phyloP scores from a whole-genome alignment of 306 rosid species.

The Castanopsis chinensis region DNA sequence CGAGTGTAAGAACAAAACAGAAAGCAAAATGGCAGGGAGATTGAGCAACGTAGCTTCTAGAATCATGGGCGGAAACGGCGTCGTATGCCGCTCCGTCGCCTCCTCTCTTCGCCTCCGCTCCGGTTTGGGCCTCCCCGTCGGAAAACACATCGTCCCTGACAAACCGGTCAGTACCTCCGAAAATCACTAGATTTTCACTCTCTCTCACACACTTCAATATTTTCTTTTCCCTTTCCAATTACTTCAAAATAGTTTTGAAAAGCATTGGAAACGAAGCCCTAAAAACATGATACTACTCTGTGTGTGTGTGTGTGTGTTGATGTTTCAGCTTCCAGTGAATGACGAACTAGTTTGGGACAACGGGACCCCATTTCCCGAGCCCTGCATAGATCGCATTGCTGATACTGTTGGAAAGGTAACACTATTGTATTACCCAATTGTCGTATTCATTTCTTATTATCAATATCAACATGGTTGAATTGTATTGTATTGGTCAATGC shows the following conservation, averaged over 20 bases:
- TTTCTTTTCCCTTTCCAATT: not conserved
- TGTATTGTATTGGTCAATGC: too few species aligned
- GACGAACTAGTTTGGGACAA: constrained; percentile 96
- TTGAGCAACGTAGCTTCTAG: constrained; percentile 61
- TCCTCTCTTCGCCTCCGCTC: constrained; percentile 78
- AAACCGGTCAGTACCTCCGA: constrained; percentile 55
- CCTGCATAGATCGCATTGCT: constrained; percentile 95
- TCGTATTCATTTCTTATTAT: too few species aligned
- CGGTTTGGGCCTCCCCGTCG: constrained; percentile 93
- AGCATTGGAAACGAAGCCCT: not conserved
- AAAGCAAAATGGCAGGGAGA: constrained; percentile 66
- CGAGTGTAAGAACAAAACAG: not conserved
- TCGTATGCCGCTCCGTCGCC: constrained; percentile 63
- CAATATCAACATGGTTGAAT: too few species aligned
- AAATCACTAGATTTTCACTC: not conserved
- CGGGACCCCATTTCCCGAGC: constrained; percentile 89
- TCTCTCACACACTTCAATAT: not conserved
- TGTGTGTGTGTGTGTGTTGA: not conserved
- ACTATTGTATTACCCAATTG: not conserved
- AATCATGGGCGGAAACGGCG: constrained; percentile 81
- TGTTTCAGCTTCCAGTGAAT: constrained; percentile 60
- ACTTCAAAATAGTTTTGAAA: not conserved
- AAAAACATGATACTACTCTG: not conserved
- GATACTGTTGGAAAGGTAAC: constrained; percentile 86
- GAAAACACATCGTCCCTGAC: constrained; percentile 83